Base-by-base conservation (phyloP, 768 basidiomycete species). In the Pholiota microspora region DNA sequence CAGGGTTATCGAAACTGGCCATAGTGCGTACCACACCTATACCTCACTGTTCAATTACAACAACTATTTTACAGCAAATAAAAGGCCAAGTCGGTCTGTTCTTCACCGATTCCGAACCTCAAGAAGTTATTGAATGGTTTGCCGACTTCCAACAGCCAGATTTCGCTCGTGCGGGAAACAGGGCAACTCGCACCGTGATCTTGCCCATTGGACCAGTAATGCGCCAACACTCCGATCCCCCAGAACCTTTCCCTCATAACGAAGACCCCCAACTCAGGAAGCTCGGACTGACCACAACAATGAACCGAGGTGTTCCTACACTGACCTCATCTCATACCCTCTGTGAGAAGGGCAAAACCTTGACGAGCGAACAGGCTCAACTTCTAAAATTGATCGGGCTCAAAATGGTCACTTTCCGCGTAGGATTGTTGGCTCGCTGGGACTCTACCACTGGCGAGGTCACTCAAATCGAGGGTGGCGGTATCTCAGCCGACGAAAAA, bases 211-310 rank as follows among this genome's bases (percentile, higher is more conserved):
- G 95, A 31, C 92, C 96, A 18, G 83, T 98, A 51, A 82, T 94
- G 86, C 81, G 84, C 58, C 80, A 79, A 38, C 79, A 89, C 67
- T 87, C 89, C 2, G 86, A 89, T 58, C 89, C 88, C 0, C 83
- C 88, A 34, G 88, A 94, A 61, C 89, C 92, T 2, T 95, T 98
- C 71, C 94, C 97, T 32, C 94, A 98, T 70, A 94, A 94, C 63
- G 94, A 98, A 75, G 97, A 99, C 58, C 94, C 95, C 18, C 96
- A 98, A 67, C 78, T 99, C 49, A 85, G 97, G 52, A 92, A 91
- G 69, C 81, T 98, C 31, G 97, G 97, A 7, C 73, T 99, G 28
- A 77, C 84, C 48, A 98, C 95, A 15, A 81, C 77, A 27, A 81
- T 99, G 79, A 83, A 88, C 54, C 84, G 82, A 63, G 97, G 97